Conservation (phyloP, 2,329 filamentous ascomycete species). For the Nigrospora sphaerica region DNA sequence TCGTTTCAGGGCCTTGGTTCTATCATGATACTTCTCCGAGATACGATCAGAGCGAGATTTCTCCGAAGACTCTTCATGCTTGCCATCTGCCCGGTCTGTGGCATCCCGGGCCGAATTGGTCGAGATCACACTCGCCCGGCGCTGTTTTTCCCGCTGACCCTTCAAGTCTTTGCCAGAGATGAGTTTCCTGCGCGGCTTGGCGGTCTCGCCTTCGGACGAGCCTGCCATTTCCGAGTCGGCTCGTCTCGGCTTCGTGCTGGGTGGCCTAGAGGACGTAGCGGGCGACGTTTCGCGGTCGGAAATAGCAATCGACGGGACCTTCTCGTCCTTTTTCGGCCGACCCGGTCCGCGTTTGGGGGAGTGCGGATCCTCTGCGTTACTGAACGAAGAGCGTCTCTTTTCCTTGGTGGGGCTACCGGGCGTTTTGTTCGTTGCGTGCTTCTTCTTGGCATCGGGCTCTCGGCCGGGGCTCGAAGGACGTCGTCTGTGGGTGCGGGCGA, state of each 20-base stretch:
- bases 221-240: conserved; percentile 46
- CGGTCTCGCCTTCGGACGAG: conserved; percentile 49
- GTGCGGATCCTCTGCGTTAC: conserved; percentile 37
- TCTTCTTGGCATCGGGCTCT: conserved; percentile 39
- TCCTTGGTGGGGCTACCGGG: conserved; percentile 37
- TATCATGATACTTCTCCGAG: conserved; percentile 51
- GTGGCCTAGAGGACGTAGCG: conserved; percentile 31
- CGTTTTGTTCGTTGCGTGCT: conserved; percentile 23
- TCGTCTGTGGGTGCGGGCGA: conserved; percentile 35
- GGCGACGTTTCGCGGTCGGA: conserved; percentile 50
- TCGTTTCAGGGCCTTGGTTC: conserved; percentile 53
- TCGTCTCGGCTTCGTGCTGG: conserved; percentile 40
- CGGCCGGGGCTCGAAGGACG: conserved; percentile 41
- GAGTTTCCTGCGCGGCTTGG: conserved; percentile 56
- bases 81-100: conserved; percentile 43
- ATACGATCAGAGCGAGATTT: conserved; percentile 34
- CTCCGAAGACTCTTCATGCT: conserved; percentile 40
- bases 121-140: conserved; percentile 51
- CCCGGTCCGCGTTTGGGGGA: conserved; percentile 44
- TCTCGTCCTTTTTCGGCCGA: conserved; percentile 49
- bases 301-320: conserved; percentile 35
- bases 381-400: conserved; percentile 37
- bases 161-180: conserved; percentile 57
- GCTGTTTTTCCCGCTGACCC: conserved; percentile 50
- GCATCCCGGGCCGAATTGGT: conserved; percentile 48